Percentiles rank a stretch among this genome's conserved stretches.
These are phyloP conservation scores for Vicia villosa DNA, from an alignment of 306 rosid species.

Conservation along the genomic window DNA sequence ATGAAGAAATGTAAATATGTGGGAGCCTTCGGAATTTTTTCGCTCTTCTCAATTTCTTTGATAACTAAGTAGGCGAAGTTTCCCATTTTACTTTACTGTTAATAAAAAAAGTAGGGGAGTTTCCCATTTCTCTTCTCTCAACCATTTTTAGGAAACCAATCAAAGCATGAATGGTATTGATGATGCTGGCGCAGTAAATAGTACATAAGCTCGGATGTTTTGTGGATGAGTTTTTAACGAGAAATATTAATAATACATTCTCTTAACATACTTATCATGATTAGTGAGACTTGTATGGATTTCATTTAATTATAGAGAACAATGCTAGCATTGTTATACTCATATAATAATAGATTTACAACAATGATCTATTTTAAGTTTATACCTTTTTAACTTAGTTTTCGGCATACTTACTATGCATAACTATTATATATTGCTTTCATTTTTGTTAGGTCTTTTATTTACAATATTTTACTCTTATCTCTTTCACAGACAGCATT, in stretches of 20 bases:
- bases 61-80: background rate
- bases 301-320: background rate
- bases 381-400: constrained; percentile 13
- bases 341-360: constrained; percentile 3
- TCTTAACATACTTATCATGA: background rate
- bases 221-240: background rate
- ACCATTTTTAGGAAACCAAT: background rate
- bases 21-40: background rate
- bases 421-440: background rate
- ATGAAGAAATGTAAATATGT: background rate
- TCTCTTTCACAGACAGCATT: constrained; percentile 69
- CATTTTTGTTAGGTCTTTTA: constrained; percentile 5
- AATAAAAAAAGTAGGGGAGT: background rate
- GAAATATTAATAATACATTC: background rate
- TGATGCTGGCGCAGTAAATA: background rate
- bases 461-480: constrained; percentile 2
- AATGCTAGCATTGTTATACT: background rate
- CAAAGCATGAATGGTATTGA: background rate
- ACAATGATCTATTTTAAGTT: constrained; percentile 3
- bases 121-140: too few species aligned
- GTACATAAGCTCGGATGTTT: constrained; percentile 4
- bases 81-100: too few species aligned
- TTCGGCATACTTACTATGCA: background rate
- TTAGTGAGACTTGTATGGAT: background rate
- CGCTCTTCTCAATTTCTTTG: background rate